A percentile compares a stretch with the other conserved stretches of the same genome.
Conservation (phyloP, 257 asterid genomes). For the Penstemon eatonii region DNA sequence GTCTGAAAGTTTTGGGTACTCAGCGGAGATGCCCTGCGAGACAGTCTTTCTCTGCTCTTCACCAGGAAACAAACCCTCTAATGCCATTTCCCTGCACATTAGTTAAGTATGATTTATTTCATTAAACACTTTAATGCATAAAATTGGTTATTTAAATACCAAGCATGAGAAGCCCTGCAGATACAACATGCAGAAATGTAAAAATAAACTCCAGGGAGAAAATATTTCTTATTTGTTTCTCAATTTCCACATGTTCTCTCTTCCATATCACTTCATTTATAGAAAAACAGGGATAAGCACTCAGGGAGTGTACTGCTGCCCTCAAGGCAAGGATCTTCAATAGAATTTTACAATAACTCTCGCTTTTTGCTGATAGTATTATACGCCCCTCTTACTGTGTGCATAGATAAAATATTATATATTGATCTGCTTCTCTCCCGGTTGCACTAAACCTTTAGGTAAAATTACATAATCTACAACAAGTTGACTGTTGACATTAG, state of each 20-base stretch:
- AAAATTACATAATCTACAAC: background rate
- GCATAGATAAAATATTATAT: background rate
- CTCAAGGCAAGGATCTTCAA: background rate
- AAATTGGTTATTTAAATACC: constrained; percentile 17
- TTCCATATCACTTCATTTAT: constrained; percentile 11
- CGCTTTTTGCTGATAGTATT: background rate
- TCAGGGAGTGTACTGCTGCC: background rate
- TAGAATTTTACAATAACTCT: background rate
- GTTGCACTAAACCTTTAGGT: background rate
- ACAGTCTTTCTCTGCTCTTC: constrained; percentile 61
- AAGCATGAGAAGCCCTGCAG: constrained; percentile 25
- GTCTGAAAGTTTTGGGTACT: constrained; percentile 75
- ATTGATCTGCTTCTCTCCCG: background rate
- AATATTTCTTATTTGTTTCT: background rate
- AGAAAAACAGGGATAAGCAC: background rate
- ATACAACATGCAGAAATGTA: constrained; percentile 12
- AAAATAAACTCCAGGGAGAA: constrained; percentile 6
- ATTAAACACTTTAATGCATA: constrained; percentile 23
- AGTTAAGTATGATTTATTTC: constrained; percentile 24
- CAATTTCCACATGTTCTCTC: background rate
- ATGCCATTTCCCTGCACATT: constrained; percentile 81
- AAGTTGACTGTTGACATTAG: background rate
- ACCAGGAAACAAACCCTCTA: constrained; percentile 91
- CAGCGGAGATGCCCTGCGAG: constrained; percentile 39
- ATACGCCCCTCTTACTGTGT: background rate